Evolutionary conservation across 2,329 filamentous ascomycete species (phyloP).

Genomic region (Scytalidium sp.): DNA sequence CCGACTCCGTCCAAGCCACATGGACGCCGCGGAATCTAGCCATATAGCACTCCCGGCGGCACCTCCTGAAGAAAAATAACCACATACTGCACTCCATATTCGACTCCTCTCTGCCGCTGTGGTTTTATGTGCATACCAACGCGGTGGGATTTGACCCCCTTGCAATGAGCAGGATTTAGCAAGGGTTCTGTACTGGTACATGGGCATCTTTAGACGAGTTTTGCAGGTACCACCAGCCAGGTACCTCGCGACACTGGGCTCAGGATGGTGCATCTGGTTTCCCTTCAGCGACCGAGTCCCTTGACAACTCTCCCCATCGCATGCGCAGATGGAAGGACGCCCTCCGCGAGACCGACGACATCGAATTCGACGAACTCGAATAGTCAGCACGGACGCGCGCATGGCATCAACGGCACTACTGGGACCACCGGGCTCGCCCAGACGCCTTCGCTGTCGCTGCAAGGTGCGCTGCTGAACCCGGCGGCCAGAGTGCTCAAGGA

Average conservation of each 20-base stretch:
- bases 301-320: background rate
- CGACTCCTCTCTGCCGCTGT: too few relatives aligned
- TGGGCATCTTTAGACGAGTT: background rate
- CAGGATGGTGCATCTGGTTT: background rate
- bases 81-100: too few relatives aligned
- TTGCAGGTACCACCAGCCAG: background rate
- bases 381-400: background rate
- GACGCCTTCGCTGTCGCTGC: background rate
- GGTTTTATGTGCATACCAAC: too few relatives aligned
- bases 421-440: background rate
- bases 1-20: background rate
- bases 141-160: background rate
- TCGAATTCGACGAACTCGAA: background rate
- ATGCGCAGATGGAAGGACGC: background rate
- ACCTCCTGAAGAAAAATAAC: too few relatives aligned
- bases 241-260: background rate
- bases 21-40: too few relatives aligned
- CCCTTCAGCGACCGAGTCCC: background rate
- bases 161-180: background rate
- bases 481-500: constrained; percentile 21
- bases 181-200: background rate
- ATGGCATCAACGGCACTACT: background rate
- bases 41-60: too few relatives aligned
- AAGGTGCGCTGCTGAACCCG: constrained; percentile 18
- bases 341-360: background rate